Base-by-base conservation (phyloP, 2,329 filamentous ascomycete genomes). In the Neocucurbitaria cava region DNA sequence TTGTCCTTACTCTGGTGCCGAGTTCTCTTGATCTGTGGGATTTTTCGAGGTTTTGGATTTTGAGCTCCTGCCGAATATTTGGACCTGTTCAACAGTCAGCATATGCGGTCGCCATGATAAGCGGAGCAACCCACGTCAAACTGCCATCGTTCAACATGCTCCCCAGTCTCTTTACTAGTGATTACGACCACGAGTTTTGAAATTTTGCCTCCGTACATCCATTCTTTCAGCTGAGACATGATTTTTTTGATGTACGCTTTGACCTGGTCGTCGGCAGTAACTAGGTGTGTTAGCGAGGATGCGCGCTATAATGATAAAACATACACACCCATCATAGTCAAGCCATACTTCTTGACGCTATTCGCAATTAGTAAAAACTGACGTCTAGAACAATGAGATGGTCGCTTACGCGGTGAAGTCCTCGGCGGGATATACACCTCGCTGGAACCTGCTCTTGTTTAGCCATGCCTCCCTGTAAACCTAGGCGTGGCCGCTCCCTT, bases 231-330 rank as follows among this genome's bases (percentile, higher is more conserved):
- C 78, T 99, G 95, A 24, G 88, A 89, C 93, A 97, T 99, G 80
- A 99, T 98, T 79, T 96, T 96, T 78, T 96, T 97, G 82, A 99
- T 96, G 79, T 99, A 99, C 28, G 93, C 92, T 78, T 96, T 96
- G 74, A 99, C 95, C 79, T 99, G 94, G 81, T 98, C 95, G 76
- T 99, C 95, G 61, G 92, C 87, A 28, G 94, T 96, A 46, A 98
- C 93, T 88, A 73, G 54, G 50, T 21, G 26, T 10, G 52, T 72
- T 49, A 71, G 65, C 26, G 44, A 13, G 17, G 15, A 23, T 43
- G 8, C 15, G 68, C 11, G 15, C 5, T 30, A 9, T 10, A 13
- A 15, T 35, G 9, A 40, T 38, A 52, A 23, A 10, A 21, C 17
- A 21, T n/a, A 71, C 79, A 61, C 77, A 90, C 87, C 86, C 69